A percentile compares a stretch with the other conserved stretches of the same genome.
Conservation (phyloP, 345 rosid genomes). For the Diplotaxis tenuifolia region DNA sequence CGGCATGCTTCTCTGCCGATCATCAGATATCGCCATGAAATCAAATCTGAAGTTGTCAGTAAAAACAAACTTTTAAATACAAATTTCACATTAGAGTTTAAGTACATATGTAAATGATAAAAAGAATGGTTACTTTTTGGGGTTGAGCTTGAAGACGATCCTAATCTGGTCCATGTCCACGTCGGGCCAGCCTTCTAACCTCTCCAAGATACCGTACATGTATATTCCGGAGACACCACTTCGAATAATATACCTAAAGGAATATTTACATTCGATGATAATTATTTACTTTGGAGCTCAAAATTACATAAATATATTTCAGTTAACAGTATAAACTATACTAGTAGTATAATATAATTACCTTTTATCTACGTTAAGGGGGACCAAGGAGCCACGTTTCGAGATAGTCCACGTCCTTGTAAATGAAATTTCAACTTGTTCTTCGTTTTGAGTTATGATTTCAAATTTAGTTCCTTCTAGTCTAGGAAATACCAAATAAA, state of each 20-base stretch:
- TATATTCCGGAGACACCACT: conserved; percentile 73
- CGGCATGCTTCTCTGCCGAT: conserved; percentile 73
- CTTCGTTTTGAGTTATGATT: conserved; percentile 48
- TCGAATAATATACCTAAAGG: conserved; percentile 59
- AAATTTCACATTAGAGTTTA: background rate
- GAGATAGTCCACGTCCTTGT: conserved; percentile 50
- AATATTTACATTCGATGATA: background rate
- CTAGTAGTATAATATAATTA: background rate
- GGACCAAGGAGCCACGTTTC: conserved; percentile 40
- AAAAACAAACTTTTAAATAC: background rate
- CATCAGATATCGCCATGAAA: conserved; percentile 76
- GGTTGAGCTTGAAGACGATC: conserved; percentile 70
- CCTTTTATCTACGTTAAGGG: conserved; percentile 90
- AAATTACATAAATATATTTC: background rate
- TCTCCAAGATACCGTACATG: conserved; percentile 65
- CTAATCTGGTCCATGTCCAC: conserved; percentile 87
- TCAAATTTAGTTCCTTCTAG: conserved; percentile 45
- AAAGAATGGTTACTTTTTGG: conserved; percentile 47
- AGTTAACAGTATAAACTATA: background rate
- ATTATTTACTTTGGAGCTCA: conserved; percentile 3
- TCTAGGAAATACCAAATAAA: conserved; percentile 38
- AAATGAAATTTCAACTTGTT: conserved; percentile 71
- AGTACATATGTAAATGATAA: background rate
- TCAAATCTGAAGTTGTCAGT: conserved; percentile 51
- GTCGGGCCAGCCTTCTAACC: conserved; percentile 73